Conservation (phyloP, 225 moss, liverwort and hornwort species). For the Polytrichum formosum region DNA sequence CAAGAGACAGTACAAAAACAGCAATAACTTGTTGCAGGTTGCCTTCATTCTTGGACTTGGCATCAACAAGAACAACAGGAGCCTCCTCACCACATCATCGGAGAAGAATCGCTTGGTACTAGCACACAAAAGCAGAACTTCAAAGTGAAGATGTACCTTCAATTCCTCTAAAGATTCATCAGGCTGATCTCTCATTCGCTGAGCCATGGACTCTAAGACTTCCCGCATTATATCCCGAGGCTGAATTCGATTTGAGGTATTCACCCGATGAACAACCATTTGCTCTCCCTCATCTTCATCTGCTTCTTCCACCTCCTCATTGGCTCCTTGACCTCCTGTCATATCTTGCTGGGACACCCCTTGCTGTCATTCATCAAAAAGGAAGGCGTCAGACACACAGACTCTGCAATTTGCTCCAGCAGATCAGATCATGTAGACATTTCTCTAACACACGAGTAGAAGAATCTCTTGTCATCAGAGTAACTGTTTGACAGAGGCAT, state of each 20-base stretch:
- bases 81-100: too few species aligned
- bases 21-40: too few species aligned
- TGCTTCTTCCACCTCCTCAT: conserved; percentile 52
- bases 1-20: too few species aligned
- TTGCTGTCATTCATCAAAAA: conserved; percentile 37
- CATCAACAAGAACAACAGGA: too few species aligned
- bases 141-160: conserved; percentile 28
- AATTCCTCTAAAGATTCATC: conserved; percentile 68
- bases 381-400: background rate
- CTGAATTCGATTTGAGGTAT: conserved; percentile 54
- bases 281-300: conserved; percentile 51
- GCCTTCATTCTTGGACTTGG: too few species aligned
- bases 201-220: conserved; percentile 55
- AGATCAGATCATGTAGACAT: background rate
- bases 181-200: conserved; percentile 71
- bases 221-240: conserved; percentile 68
- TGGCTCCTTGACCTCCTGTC: conserved; percentile 54
- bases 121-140: too few species aligned
- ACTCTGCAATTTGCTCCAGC: background rate
- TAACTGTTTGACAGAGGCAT: too few species aligned
- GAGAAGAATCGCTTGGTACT: too few species aligned
- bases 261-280: conserved; percentile 66
- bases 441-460: background rate
- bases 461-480: too few species aligned
- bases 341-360: conserved; percentile 69